phyloP scores from a whole-genome alignment of 164 flowering plant genomes.

The Piper betle region DNA sequence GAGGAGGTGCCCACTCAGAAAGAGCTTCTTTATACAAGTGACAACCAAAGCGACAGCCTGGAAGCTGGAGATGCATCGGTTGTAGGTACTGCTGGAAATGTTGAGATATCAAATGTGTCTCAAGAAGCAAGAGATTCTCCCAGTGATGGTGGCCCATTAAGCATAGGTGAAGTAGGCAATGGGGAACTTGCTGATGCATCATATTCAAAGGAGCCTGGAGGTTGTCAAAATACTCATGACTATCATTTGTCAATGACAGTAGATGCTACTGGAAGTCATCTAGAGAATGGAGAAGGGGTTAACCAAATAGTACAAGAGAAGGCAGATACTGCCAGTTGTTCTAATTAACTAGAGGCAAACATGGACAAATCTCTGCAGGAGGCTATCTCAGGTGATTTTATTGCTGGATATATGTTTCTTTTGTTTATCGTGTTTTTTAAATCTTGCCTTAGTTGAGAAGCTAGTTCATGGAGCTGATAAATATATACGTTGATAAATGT shows the following conservation, averaged over 20 bases:
- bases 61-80: not conserved
- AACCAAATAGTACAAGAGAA: conserved; percentile 5
- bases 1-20: not conserved
- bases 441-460: not conserved
- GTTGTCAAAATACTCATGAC: conserved; percentile 5
- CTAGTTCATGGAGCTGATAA: no score
- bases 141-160: conserved; percentile 7
- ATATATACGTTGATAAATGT: no score
- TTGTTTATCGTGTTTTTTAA: no score
- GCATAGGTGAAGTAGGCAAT: conserved; percentile 4
- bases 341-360: not conserved
- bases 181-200: conserved; percentile 6
- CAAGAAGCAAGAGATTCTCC: conserved; percentile 5
- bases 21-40: not conserved
- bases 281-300: conserved; percentile 3
- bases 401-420: not conserved
- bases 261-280: conserved; percentile 2
- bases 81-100: not conserved
- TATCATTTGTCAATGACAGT: conserved; percentile 5
- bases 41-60: not conserved
- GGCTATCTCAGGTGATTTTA: conserved; percentile 6
- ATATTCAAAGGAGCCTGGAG: not conserved
- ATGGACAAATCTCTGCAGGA: conserved; percentile 1
- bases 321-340: not conserved
- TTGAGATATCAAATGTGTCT: not conserved